A percentile compares a stretch with the other conserved stretches of the same genome.
These are phyloP conservation scores for Cladosporium sp. DNA, from an alignment of 2,329 filamentous ascomycete species.

Conservation along the genomic window DNA sequence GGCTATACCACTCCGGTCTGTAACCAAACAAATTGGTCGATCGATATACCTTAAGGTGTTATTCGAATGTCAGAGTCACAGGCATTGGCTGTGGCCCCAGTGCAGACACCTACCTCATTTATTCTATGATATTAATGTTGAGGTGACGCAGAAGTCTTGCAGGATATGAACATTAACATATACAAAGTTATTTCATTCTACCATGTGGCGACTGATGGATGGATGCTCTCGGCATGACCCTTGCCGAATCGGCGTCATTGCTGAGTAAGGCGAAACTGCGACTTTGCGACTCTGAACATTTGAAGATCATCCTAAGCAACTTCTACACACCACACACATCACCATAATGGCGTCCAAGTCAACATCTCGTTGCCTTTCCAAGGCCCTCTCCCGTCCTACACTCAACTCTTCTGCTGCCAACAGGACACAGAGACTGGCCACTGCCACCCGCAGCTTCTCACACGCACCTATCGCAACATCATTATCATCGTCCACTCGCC, in stretches of 20 bases:
- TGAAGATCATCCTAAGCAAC: neutral
- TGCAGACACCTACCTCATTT: no score
- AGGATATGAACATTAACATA: no score
- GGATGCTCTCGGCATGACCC: neutral
- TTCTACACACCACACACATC: neutral
- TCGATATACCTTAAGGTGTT: no score
- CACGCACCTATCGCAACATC: conserved; percentile 5
- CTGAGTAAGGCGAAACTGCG: conserved; percentile 7
- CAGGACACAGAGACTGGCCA: conserved; percentile 19
- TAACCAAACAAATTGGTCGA: neutral
- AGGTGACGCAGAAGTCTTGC: no score
- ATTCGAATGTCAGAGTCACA: no score
- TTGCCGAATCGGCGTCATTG: conserved; percentile 4
- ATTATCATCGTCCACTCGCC: conserved; percentile 5
- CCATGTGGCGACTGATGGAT: neutral
- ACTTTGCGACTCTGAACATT: neutral
- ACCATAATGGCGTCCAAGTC: conserved; percentile 19
- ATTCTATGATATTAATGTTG: no score
- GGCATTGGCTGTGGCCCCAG: no score
- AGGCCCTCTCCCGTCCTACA: conserved; percentile 17
- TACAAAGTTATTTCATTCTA: no score
- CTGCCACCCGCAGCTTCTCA: conserved; percentile 17
- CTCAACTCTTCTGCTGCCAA: conserved; percentile 4
- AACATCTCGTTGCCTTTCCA: conserved; percentile 17
- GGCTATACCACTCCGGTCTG: neutral